phyloP scores from a whole-genome alignment of 176 grass and related monocot species.

The Alopecurus myosuroides region DNA sequence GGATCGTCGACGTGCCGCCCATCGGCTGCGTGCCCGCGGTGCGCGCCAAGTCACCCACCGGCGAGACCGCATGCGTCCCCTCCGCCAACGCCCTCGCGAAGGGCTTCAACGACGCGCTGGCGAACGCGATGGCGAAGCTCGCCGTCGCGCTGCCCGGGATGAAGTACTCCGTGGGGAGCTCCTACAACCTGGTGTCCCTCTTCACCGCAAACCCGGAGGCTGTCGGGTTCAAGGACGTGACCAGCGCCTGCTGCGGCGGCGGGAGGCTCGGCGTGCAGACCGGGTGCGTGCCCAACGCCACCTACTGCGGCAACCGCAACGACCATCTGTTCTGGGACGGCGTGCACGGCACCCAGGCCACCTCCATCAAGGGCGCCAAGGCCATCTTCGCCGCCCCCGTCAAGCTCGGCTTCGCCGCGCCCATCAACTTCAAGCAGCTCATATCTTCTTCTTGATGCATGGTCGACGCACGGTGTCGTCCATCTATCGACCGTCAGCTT shows the following conservation, averaged over 20 bases:
- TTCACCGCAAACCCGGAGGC: constrained; percentile 25
- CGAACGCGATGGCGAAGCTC: constrained; percentile 15
- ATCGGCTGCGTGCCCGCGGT: constrained; percentile 53
- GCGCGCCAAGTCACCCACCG: not conserved
- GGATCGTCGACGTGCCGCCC: constrained; percentile 46
- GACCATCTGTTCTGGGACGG: constrained; percentile 45
- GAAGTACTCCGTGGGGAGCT: constrained; percentile 50
- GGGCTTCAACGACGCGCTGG: constrained; percentile 48
- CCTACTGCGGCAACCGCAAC: constrained; percentile 33
- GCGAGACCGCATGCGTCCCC: constrained; percentile 30
- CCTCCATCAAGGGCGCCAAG: constrained; percentile 30
- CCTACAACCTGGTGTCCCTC: constrained; percentile 33
- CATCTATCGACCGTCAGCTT: not conserved
- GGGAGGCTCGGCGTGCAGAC: constrained; percentile 34
- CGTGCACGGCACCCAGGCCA: constrained; percentile 54
- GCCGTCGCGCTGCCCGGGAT: constrained; percentile 21
- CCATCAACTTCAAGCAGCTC: constrained; percentile 55
- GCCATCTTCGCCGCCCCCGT: constrained; percentile 36
- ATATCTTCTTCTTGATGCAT: constrained; percentile 30
- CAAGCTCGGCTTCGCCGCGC: constrained; percentile 31
- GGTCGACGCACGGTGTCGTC: not conserved
- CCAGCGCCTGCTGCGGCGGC: constrained; percentile 55
- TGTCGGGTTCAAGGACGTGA: constrained; percentile 32
- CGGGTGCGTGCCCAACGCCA: constrained; percentile 57
- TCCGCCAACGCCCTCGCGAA: constrained; percentile 30